Conservation (phyloP, 352 stramenopile genomes). For the Salisapilia sapeloensis region DNA sequence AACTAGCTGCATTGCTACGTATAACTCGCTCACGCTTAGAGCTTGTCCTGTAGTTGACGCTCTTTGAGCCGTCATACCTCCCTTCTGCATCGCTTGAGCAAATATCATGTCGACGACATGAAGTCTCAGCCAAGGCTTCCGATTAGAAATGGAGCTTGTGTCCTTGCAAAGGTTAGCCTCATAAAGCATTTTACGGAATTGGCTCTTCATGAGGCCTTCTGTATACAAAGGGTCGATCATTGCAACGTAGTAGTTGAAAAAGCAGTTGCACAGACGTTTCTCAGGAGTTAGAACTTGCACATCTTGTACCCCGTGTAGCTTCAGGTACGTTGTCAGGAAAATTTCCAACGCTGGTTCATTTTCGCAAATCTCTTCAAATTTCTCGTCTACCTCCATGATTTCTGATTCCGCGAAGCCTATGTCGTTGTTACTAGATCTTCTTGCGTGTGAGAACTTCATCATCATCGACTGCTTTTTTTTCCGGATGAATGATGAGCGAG, state of each 20-base stretch:
- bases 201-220: constrained; percentile 36
- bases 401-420: too few species aligned
- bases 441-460: constrained; percentile 22
- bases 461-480: constrained; percentile 58
- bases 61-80: constrained; percentile 10
- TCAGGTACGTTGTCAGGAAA: constrained; percentile 33
- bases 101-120: constrained; percentile 50
- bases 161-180: constrained; percentile 25
- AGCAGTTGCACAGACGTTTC: constrained; percentile 42
- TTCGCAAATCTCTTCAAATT: constrained; percentile 36
- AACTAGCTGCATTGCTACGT: constrained; percentile 36
- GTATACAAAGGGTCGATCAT: constrained; percentile 24
- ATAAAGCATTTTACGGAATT: constrained; percentile 36
- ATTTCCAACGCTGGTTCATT: constrained; percentile 34
- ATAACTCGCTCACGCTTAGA: constrained; percentile 21
- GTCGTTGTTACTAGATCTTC: constrained; percentile 6
- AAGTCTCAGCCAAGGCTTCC: constrained; percentile 22
- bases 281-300: constrained; percentile 32
- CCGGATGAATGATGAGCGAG: constrained; percentile 39
- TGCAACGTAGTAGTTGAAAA: constrained; percentile 51
- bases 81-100: constrained; percentile 19
- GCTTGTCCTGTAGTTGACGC: constrained; percentile 7
- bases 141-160: constrained; percentile 1
- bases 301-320: constrained; percentile 20
- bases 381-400: constrained; percentile 8